Evolutionary conservation across 169 alveolate species (phyloP).

Genomic region (Cryptosporidium sp.): DNA sequence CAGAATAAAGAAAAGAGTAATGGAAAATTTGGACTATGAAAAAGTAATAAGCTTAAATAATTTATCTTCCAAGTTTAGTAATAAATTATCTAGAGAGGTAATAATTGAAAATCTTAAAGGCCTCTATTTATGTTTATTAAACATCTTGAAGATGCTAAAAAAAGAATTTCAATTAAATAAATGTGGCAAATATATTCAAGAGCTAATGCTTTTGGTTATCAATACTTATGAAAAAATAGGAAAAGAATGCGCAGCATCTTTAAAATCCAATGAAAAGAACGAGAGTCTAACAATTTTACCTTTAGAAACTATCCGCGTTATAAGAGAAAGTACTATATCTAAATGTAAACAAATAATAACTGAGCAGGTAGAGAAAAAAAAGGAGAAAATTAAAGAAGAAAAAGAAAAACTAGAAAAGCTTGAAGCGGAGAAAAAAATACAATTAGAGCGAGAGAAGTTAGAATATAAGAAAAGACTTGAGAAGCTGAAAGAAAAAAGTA

Average conservation of each 20-base stretch:
- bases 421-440: background rate
- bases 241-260: background rate
- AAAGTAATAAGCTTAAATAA: background rate
- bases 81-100: background rate
- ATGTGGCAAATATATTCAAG: constrained; percentile 2
- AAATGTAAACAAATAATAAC: background rate
- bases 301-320: background rate
- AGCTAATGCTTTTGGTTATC: background rate
- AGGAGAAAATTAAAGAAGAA: background rate
- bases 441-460: background rate
- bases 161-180: background rate
- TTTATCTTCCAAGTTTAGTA: background rate
- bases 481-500: background rate
- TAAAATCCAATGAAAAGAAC: background rate
- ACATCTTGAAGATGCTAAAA: background rate
- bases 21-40: background rate
- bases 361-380: background rate
- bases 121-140: background rate
- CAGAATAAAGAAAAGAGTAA: background rate
- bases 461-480: background rate
- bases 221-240: background rate
- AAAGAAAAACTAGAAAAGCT: background rate
- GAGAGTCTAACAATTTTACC: background rate
- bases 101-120: background rate
- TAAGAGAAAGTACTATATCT: background rate